Evolutionary conservation across 164 flowering plant genomes (phyloP), one percentile per base, ranked within the genome.

Genomic region (Stephania cephalantha): DNA sequence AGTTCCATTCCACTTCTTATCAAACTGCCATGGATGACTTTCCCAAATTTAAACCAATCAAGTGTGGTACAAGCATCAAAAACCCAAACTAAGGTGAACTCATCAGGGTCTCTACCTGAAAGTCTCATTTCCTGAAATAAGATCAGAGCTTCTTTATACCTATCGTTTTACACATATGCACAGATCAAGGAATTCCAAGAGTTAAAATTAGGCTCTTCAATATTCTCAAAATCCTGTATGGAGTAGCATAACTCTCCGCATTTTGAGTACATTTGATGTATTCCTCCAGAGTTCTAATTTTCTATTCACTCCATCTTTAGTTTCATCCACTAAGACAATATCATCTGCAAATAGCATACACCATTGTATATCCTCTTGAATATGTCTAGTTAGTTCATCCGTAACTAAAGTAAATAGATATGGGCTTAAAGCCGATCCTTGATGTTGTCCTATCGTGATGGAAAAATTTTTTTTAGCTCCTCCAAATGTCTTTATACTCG

Each of bases 131-230:
- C 67, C n/a, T 29, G 55, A 68, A 78, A 74, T 20, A 74, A 70
- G 46, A 25, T 18, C 63, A 78, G 42, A 48, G 74, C 77, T 74
- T 74, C 18, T 70, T 78, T 66, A 69, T 46, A 52, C 65, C 53
- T 73, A 22, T 76, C 76, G 50, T 79, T 76, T 35, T 76, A 58
- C 2, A 45, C 35, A 63, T 70, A 78, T 20, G 73, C 69, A 29
- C 58, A 76, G 70, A 76, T 35, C 55, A 75, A 50, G 65, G 76
- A 66, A 76, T 76, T 79, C 68, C 74, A 78, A 65, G 71, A 74
- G 5, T 74, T 35, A 17, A 69, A 70, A 55, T 76, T 71, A 22
- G 72, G 61, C 30, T 25, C 55, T 11, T 58, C 66, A 55, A 75
- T 78, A 68, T 68, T 53, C 30, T n/a, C 67, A 29, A 78, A 71